Evolutionary conservation across 306 rosid genomes (phyloP).

Genomic region (Ziziphus jujuba): DNA sequence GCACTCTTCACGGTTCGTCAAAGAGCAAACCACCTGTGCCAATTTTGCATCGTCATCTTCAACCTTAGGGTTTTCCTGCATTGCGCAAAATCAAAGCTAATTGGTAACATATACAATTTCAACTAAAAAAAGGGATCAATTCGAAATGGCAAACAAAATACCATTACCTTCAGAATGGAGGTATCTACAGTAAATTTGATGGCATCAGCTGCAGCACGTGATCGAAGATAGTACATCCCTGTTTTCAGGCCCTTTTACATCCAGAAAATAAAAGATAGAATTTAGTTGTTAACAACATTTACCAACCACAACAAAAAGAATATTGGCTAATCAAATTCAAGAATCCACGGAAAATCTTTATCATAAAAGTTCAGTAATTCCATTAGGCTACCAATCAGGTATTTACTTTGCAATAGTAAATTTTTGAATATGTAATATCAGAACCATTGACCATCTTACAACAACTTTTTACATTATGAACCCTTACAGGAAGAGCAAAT

Average conservation of each 20-base stretch:
- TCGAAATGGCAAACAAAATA: neutral
- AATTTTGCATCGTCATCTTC: conserved; percentile 52
- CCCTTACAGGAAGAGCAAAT: too few species aligned
- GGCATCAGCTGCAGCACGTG: conserved; percentile 85
- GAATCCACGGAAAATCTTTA: too few species aligned
- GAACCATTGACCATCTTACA: too few species aligned
- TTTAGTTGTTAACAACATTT: neutral
- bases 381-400: too few species aligned
- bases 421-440: too few species aligned
- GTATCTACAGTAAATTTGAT: conserved; percentile 88
- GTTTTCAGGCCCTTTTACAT: conserved; percentile 70
- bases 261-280: conserved; percentile 13
- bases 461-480: too few species aligned
- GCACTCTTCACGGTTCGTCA: conserved; percentile 78
- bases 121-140: neutral
- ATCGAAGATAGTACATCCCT: conserved; percentile 86
- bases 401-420: too few species aligned
- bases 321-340: too few species aligned
- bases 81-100: neutral
- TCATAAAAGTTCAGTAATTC: too few species aligned
- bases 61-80: conserved; percentile 47
- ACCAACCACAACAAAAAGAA: too few species aligned
- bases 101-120: conserved; percentile 1
- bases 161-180: conserved; percentile 51
- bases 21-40: conserved; percentile 86